Conservation (phyloP, 1,284 basidiomycete genomes). For the Caloboletus firmus region DNA sequence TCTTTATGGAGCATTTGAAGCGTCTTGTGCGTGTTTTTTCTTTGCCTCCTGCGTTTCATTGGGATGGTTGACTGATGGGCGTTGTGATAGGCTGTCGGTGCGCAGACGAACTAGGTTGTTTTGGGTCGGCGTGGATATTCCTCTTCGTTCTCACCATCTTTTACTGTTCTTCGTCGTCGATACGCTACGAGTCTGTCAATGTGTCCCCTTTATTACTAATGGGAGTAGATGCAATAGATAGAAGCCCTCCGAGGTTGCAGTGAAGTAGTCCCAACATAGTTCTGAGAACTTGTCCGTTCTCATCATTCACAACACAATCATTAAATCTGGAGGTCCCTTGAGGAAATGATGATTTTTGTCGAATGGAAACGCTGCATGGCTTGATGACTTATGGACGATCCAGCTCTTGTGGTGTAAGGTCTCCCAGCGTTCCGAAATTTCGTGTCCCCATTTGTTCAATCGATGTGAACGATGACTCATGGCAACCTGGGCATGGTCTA, state of each 20-base stretch:
- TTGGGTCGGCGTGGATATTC: background rate
- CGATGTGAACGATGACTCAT: too few species aligned
- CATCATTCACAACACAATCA: too few species aligned
- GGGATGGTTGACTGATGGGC: conserved; percentile 3
- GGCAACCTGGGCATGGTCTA: too few species aligned
- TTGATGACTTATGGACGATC: too few species aligned
- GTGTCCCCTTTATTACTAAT: conserved; percentile 14
- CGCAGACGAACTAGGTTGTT: conserved; percentile 60
- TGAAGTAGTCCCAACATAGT: too few species aligned
- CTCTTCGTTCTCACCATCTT: background rate
- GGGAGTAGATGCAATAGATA: conserved; percentile 16
- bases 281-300: background rate
- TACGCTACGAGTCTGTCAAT: conserved; percentile 17
- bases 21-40: conserved; percentile 59
- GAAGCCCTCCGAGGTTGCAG: conserved; percentile 2
- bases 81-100: conserved; percentile 58
- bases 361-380: too few species aligned
- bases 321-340: background rate
- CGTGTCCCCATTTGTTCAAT: too few species aligned
- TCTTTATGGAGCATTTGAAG: conserved; percentile 96
- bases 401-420: too few species aligned
- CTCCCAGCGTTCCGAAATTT: too few species aligned
- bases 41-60: background rate
- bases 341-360: background rate
- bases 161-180: conserved; percentile 2